phyloP scores from a whole-genome alignment of 1,284 basidiomycete species.

The Irpex sp. region DNA sequence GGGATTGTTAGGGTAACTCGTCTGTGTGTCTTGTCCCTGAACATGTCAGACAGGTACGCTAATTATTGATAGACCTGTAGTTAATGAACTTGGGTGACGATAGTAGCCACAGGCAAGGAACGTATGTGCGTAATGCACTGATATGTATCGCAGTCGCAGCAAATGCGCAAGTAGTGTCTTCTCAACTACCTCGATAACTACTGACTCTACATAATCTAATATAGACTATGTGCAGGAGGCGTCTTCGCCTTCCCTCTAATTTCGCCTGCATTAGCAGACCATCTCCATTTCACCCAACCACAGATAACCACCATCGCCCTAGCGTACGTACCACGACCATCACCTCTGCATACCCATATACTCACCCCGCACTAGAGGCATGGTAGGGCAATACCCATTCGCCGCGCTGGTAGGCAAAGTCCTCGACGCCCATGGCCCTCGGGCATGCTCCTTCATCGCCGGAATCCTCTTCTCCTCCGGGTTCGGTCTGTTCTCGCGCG shows the following conservation, averaged over 20 bases:
- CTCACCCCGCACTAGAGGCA: constrained; percentile 38
- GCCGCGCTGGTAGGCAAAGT: constrained; percentile 53
- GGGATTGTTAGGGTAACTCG: background rate
- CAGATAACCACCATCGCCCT: constrained; percentile 74
- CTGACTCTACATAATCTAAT: background rate
- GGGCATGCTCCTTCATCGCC: constrained; percentile 59
- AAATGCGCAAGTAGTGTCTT: constrained; percentile 49
- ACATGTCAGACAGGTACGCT: background rate
- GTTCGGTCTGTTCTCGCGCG: constrained; percentile 56
- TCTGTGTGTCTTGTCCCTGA: background rate
- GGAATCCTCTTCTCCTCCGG: constrained; percentile 51
- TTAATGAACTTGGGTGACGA: background rate
- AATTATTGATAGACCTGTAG: background rate
- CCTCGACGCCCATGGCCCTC: constrained; percentile 54
- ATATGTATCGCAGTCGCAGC: constrained; percentile 50
- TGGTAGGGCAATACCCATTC: constrained; percentile 66
- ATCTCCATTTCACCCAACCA: constrained; percentile 61
- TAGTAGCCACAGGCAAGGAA: background rate
- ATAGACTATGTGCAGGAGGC: constrained; percentile 63
- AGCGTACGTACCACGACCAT: constrained; percentile 36
- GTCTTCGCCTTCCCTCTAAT: constrained; percentile 73
- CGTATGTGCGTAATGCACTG: background rate
- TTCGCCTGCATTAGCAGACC: constrained; percentile 52
- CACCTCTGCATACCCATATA: background rate
- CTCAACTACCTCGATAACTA: background rate